Conservation (phyloP, 345 rosid genomes). For the Barbarea vulgaris region DNA sequence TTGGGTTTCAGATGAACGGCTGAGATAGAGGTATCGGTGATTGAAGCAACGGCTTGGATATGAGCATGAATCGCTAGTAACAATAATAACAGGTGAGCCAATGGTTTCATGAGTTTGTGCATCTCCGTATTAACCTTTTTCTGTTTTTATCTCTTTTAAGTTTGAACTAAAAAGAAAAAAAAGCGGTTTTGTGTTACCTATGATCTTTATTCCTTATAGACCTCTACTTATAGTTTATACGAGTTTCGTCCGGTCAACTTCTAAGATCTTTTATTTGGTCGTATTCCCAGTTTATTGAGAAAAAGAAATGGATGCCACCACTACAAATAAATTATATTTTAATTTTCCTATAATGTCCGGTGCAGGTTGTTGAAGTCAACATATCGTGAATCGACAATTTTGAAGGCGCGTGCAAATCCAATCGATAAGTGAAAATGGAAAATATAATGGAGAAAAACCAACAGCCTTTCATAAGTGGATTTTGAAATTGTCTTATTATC, state of each 20-base stretch:
- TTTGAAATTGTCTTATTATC: constrained; percentile 10
- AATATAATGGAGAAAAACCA: not conserved
- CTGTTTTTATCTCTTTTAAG: not conserved
- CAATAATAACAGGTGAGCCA: constrained; percentile 7
- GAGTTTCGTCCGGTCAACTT: not conserved
- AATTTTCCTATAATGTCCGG: not conserved
- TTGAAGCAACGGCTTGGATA: not conserved
- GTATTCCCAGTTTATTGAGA: not conserved
- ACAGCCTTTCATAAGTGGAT: not conserved
- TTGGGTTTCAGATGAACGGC: constrained; percentile 14
- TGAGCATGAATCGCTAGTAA: constrained; percentile 21
- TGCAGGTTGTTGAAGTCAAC: not conserved
- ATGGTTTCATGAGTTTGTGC: constrained; percentile 5
- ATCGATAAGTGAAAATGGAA: not conserved
- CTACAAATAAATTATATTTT: not conserved
- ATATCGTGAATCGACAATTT: not conserved
- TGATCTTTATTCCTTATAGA: constrained; percentile 11
- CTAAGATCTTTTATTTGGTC: not conserved
- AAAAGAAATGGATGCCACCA: constrained; percentile 10
- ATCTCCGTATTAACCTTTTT: not conserved
- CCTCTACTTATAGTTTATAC: not conserved
- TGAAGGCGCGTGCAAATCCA: not conserved
- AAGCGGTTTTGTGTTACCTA: not conserved
- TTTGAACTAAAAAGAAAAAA: not conserved
- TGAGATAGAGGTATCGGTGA: not conserved